Percentiles rank a stretch among this genome's conserved stretches.
These are phyloP conservation scores for Sporothrix euskadiensis DNA, from an alignment of 2,329 filamentous ascomycete species.

Conservation along the genomic window DNA sequence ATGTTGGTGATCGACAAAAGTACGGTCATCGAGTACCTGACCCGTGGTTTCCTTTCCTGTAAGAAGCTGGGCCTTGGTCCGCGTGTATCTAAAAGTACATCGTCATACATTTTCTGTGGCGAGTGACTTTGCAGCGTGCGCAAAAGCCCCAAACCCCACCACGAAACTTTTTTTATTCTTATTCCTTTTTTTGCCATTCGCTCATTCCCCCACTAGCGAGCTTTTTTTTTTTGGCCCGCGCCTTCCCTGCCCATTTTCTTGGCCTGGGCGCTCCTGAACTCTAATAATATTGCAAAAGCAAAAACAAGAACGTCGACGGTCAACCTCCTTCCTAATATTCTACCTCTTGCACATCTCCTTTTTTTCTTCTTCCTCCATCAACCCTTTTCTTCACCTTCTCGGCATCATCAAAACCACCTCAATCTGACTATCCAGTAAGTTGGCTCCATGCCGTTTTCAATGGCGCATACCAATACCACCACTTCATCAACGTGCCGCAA, in stretches of 20 bases:
- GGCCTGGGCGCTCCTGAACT: neutral
- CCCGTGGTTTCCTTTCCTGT: neutral
- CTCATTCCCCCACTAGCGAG: slow-evolving; percentile 20
- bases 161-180: slow-evolving; percentile 6
- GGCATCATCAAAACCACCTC: neutral
- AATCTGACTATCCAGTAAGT: neutral
- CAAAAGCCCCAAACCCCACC: slow-evolving; percentile 15
- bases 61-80: neutral
- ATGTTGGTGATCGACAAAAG: neutral
- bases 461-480: neutral
- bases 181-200: slow-evolving; percentile 12
- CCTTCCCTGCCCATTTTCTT: slow-evolving; percentile 24
- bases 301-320: neutral
- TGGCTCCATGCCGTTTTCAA: neutral
- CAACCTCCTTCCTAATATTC: slow-evolving; percentile 4
- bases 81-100: neutral
- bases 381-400: neutral
- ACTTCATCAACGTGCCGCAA: neutral
- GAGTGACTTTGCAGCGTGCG: slow-evolving; percentile 2
- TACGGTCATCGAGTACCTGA: neutral
- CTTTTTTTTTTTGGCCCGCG: slow-evolving; percentile 24
- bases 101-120: slow-evolving; percentile 4
- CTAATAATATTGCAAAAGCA: neutral
- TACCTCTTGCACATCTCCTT: slow-evolving; percentile 12
- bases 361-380: neutral